Evolutionary conservation across 2,329 filamentous ascomycete species (phyloP).

Genomic region (Chaetomiaceae sp.): DNA sequence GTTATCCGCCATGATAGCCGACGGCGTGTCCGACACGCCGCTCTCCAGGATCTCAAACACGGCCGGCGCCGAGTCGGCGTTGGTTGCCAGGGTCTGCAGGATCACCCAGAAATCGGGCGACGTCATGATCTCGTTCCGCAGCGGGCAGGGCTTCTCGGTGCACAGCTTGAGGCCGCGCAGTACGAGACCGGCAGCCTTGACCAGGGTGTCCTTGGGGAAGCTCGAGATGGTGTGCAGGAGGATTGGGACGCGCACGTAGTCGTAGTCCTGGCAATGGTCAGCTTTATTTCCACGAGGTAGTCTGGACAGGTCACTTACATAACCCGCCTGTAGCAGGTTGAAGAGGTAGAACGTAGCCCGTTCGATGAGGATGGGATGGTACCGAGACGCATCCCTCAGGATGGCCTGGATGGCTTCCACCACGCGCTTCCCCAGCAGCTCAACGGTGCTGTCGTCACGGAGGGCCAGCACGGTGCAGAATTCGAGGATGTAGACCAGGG

Average conservation of each 20-base stretch:
- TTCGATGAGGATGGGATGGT: slow-evolving; percentile 80
- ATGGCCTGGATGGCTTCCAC: slow-evolving; percentile 76
- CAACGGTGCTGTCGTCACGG: slow-evolving; percentile 68
- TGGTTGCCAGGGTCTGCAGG: slow-evolving; percentile 67
- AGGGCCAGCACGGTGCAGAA: slow-evolving; percentile 79
- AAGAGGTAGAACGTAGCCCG: slow-evolving; percentile 84
- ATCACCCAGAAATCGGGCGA: slow-evolving; percentile 98
- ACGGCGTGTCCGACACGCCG: slow-evolving; percentile 67
- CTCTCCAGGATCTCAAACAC: slow-evolving; percentile 86
- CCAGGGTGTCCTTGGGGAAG: slow-evolving; percentile 72
- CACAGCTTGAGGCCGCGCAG: slow-evolving; percentile 76
- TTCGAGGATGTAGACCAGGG: slow-evolving; percentile 85
- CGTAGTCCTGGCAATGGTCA: slow-evolving; percentile 61
- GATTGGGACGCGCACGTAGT: slow-evolving; percentile 87
- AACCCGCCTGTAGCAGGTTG: slow-evolving; percentile 74
- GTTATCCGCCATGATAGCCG: slow-evolving; percentile 89
- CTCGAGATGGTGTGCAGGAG: slow-evolving; percentile 87
- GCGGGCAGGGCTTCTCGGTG: slow-evolving; percentile 68
- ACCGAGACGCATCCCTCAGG: slow-evolving; percentile 70
- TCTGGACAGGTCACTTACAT: slow-evolving; percentile 53
- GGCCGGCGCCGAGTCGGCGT: slow-evolving; percentile 65
- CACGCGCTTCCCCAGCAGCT: slow-evolving; percentile 70
- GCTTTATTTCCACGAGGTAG: not conserved
- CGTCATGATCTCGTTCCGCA: slow-evolving; percentile 89
- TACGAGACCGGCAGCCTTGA: slow-evolving; percentile 70